Base-by-base conservation (phyloP, 1,284 basidiomycete species). In the Naganishia cerealis region DNA sequence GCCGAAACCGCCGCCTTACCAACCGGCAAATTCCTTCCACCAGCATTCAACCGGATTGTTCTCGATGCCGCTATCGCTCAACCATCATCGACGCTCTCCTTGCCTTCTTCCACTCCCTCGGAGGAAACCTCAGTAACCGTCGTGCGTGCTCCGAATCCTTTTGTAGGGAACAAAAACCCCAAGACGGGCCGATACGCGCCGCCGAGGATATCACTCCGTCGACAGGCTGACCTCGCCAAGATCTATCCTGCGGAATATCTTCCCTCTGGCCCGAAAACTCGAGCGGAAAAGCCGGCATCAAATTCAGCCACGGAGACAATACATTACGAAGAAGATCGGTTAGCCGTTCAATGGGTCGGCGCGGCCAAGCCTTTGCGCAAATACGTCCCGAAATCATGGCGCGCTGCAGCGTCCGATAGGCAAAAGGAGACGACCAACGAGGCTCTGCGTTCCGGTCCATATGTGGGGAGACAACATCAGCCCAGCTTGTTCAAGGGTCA, bases 401-500 rank as follows among this genome's bases (percentile, higher is more conserved):
- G 43, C 39, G 13, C 43, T 13, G 15, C 10, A 8, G 36, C 18
- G 16, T 29, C 26, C 18, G 43, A 38, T 16, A n/a, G 36, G 18
- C 33, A 42, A 10, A 29, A 18, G 21, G 21, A 52, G 42, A 50
- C 21, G 9, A 50, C 46, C 46, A 50, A 50, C 21, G n/a, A 50
- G 21, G 46, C 46, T 12, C 46, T 50, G 8, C 46, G 10, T 2
- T 72, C 72, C 58, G 65, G 72, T 1, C 50, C 77, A 29, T 78
- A 79, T 69, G 67, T 66, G 9, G 70, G 70, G n/a, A 67, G 77
- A 50, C 73, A 72, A 33, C 48, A 57, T 40, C 63, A 63, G 61
- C 56, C 39, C 52, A 62, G 59, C 26, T 72, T 74, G 71, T 80
- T 80, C 74, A 79, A 78, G 72, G 77, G 77, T 12, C 74, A 77